Percentiles rank a stretch among this genome's conserved stretches.
Evolutionary conservation across 148 eudicot species (phyloP).

Genomic region (Euryodendron excelsum): DNA sequence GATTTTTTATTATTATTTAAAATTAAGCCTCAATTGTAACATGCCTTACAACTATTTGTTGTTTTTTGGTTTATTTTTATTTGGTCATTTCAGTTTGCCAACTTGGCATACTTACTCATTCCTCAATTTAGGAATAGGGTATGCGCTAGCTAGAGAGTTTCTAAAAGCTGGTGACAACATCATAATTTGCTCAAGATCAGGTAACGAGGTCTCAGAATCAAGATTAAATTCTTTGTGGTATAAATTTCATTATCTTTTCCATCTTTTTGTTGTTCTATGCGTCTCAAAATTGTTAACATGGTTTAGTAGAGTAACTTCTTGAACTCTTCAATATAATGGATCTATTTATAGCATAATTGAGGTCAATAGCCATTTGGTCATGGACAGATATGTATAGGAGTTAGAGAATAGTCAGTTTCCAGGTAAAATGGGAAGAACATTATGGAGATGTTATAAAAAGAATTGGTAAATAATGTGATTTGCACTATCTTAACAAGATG

Average conservation of each 20-base stretch:
- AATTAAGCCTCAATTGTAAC: background rate
- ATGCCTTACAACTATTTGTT: background rate
- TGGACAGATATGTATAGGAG: background rate
- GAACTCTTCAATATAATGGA: background rate
- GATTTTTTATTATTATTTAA: too few relatives aligned
- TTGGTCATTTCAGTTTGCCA: background rate
- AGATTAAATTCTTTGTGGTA: background rate
- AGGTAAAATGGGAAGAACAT: too few relatives aligned
- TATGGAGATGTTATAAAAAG: too few relatives aligned
- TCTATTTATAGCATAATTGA: background rate
- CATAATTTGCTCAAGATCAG: slow-evolving; percentile 84
- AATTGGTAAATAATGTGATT: too few relatives aligned
- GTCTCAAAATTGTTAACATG: background rate
- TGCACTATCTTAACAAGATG: too few relatives aligned
- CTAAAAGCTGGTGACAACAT: slow-evolving; percentile 84
- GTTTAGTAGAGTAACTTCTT: background rate
- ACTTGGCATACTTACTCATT: background rate
- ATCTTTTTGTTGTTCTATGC: background rate
- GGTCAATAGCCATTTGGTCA: slow-evolving; percentile 4
- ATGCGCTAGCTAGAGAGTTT: slow-evolving; percentile 90
- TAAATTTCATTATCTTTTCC: background rate
- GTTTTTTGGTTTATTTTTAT: background rate
- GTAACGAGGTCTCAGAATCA: slow-evolving; percentile 31
- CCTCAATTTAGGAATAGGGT: slow-evolving; percentile 74
- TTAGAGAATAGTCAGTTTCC: background rate